These are phyloP conservation scores for Rubroboletus pulcherrimus DNA, from an alignment of 768 basidiomycete species.

Conservation along the genomic window DNA sequence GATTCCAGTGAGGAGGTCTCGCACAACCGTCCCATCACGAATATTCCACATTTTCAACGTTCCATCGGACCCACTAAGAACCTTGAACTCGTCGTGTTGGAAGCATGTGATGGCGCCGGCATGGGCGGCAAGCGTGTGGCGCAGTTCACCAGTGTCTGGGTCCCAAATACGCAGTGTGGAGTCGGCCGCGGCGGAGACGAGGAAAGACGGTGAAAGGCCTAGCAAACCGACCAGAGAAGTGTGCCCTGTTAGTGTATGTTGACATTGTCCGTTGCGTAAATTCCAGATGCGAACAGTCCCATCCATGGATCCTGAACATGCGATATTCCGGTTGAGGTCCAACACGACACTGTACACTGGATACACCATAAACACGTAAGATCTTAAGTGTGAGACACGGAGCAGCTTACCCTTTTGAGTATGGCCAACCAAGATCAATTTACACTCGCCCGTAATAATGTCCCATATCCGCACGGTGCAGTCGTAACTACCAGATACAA, in stretches of 20 bases:
- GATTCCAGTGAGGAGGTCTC: slow-evolving; percentile 87
- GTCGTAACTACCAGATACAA: slow-evolving; percentile 96
- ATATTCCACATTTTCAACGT: slow-evolving; percentile 99
- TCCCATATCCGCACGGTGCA: slow-evolving; percentile 96
- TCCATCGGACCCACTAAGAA: slow-evolving; percentile 92
- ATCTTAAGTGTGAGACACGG: slow-evolving; percentile 4
- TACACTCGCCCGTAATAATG: slow-evolving; percentile 75
- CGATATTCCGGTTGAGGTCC: slow-evolving; percentile 80
- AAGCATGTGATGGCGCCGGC: slow-evolving; percentile 99
- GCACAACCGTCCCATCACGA: slow-evolving; percentile 76
- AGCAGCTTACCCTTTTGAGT: slow-evolving; percentile 75
- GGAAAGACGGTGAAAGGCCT: slow-evolving; percentile 81
- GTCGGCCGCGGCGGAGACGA: slow-evolving; percentile 96
- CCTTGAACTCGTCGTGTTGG: slow-evolving; percentile 97
- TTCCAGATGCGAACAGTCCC: slow-evolving; percentile 96
- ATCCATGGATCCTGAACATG: slow-evolving; percentile 98
- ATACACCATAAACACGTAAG: slow-evolving; percentile 5
- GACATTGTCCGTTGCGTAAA: slow-evolving; percentile 73
- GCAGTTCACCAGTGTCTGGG: slow-evolving; percentile 74
- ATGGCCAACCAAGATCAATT: slow-evolving; percentile 80
- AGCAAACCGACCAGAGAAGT: slow-evolving; percentile 93
- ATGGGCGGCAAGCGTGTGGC: slow-evolving; percentile 83
- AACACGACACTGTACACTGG: slow-evolving; percentile 94
- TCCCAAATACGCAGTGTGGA: slow-evolving; percentile 95
- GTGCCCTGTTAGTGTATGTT: slow-evolving; percentile 82